phyloP scores from a whole-genome alignment of 352 stramenopile genomes.

The Phytopythium ostracodes region DNA sequence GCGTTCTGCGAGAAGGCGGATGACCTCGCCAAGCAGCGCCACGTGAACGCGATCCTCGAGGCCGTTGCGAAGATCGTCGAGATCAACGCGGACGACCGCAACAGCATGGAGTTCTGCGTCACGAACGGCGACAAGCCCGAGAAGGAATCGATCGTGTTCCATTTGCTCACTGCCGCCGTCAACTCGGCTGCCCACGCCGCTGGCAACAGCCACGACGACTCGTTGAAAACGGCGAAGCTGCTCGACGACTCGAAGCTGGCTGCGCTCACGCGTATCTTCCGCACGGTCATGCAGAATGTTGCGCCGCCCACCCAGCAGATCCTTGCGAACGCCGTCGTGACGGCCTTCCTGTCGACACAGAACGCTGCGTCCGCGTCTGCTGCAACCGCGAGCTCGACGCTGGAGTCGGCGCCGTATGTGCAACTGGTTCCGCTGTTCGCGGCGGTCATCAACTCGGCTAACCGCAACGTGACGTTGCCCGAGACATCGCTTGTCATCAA shows the following conservation, averaged over 20 bases:
- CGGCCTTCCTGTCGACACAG: slow-evolving; percentile 53
- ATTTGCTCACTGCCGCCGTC: slow-evolving; percentile 52
- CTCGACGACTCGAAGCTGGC: slow-evolving; percentile 40
- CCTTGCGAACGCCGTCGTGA: slow-evolving; percentile 52
- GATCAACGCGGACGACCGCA: slow-evolving; percentile 61
- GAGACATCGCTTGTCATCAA: slow-evolving; percentile 72
- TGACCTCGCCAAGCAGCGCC: slow-evolving; percentile 23
- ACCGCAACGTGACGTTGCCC: slow-evolving; percentile 48
- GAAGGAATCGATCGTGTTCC: slow-evolving; percentile 53
- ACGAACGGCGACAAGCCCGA: slow-evolving; percentile 15
- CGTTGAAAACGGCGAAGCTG: slow-evolving; percentile 9
- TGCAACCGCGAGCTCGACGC: not conserved
- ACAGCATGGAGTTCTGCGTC: slow-evolving; percentile 83
- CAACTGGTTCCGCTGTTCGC: slow-evolving; percentile 76
- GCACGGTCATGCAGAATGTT: slow-evolving; percentile 78
- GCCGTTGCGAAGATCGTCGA: slow-evolving; percentile 81
- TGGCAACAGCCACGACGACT: slow-evolving; percentile 8
- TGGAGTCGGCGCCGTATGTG: slow-evolving; percentile 28
- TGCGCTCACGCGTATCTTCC: slow-evolving; percentile 58
- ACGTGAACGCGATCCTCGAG: slow-evolving; percentile 51
- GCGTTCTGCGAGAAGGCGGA: slow-evolving; percentile 33
- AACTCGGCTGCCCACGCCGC: slow-evolving; percentile 48
- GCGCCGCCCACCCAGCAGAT: slow-evolving; percentile 53
- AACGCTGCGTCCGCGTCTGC: slow-evolving; percentile 17
- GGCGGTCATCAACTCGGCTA: slow-evolving; percentile 75